Evolutionary conservation across 331 rosid genomes (phyloP).

Genomic region (Saraca asoca): DNA sequence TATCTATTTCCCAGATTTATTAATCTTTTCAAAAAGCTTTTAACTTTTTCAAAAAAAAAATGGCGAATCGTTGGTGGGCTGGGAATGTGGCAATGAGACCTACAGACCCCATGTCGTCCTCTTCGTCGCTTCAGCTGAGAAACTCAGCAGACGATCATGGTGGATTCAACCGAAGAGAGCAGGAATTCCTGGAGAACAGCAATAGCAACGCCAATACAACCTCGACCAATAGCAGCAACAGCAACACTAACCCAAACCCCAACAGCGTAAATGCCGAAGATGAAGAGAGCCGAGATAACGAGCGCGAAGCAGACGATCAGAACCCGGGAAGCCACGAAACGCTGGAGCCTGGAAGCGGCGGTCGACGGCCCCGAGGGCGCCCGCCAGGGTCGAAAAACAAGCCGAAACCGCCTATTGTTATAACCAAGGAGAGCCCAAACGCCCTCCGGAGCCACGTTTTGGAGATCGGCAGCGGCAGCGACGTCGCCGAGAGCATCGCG

Average conservation of each 20-base stretch:
- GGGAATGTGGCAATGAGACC: slow-evolving; percentile 65
- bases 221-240: slow-evolving; percentile 40
- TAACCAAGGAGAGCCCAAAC: slow-evolving; percentile 80
- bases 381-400: slow-evolving; percentile 92
- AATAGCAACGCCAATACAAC: slow-evolving; percentile 25
- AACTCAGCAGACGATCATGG: slow-evolving; percentile 43
- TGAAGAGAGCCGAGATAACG: slow-evolving; percentile 43
- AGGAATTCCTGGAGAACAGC: slow-evolving; percentile 34
- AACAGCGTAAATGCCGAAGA: slow-evolving; percentile 50
- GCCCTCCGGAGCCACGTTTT: slow-evolving; percentile 86
- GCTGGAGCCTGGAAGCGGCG: slow-evolving; percentile 57
- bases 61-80: slow-evolving; percentile 96
- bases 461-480: slow-evolving; percentile 72
- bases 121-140: slow-evolving; percentile 56
- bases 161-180: slow-evolving; percentile 34
- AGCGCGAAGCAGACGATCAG: slow-evolving; percentile 34
- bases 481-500: slow-evolving; percentile 63
- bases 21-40: not conserved
- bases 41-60: slow-evolving; percentile 28
- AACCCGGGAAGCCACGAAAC: slow-evolving; percentile 43
- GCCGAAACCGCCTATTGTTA: slow-evolving; percentile 67
- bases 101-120: slow-evolving; percentile 49
- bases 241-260: slow-evolving; percentile 37
- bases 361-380: slow-evolving; percentile 83
- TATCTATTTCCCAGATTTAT: no score